Base-by-base conservation (phyloP, 2,329 filamentous ascomycete genomes). In the Alternaria sp. region DNA sequence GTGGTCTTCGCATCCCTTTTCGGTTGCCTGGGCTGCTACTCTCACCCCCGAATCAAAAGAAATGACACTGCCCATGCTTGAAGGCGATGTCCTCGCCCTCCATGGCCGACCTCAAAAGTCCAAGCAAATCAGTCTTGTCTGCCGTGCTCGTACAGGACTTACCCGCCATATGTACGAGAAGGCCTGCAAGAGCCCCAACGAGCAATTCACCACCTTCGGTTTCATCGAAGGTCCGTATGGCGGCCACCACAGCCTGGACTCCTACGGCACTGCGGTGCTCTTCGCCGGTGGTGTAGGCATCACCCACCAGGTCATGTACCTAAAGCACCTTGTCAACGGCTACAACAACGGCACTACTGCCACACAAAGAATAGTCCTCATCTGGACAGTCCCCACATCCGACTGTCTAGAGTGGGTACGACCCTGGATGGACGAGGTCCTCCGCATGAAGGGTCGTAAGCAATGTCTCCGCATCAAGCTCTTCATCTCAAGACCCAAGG, bases 221-320 rank as follows among this genome's bases (percentile, higher is more conserved):
- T 85, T 88, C 48, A 87, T 91, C 43, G 92, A 94, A 78, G 92
- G 92, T 0, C 92, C 92, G 0, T 94, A 94, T 72, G 85, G 91
- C 50, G 90, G 89, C 38, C 84, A 89, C 73, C 89, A 93, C 75
- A 84, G 82, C 66, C 84, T 94, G 74, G 85, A 89, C 62, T 92
- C 90, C 1, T 94, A 93, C 77, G 92, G 92, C 65, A 93, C 90
- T 0, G 88, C 91, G 30, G 87, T 94, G 77, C 85, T 94, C 40
- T 92, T 94, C 74, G 92, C 92, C 0, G 92, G 91, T 59, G 92
- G 92, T 70, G 90, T 94, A 12, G 92, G 92, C 64, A 92, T 94
- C 70, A 93, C 92, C 1, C 91, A 94, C 70, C 90, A 91, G 65
- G 87, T 93, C 27, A 90, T 90, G 54, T 90, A 92, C 75, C 86